A percentile compares a stretch with the other conserved stretches of the same genome.
These are phyloP conservation scores for Talaromyces sp. DNA, from an alignment of 2,329 filamentous ascomycete genomes.

Conservation along the genomic window DNA sequence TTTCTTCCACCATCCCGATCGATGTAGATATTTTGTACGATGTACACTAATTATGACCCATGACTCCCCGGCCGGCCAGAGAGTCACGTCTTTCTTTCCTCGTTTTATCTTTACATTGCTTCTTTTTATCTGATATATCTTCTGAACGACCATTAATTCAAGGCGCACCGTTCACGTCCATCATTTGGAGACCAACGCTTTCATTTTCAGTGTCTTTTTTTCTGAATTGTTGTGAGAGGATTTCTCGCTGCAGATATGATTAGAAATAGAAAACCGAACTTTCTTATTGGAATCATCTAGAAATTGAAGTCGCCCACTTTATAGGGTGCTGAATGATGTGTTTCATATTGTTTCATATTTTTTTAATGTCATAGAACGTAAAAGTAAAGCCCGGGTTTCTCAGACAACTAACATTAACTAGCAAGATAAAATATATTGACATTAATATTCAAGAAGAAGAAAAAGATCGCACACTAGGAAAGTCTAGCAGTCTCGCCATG, in stretches of 20 bases:
- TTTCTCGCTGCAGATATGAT: background rate
- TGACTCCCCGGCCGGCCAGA: background rate
- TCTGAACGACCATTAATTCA: background rate
- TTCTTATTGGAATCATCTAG: background rate
- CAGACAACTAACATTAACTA: background rate
- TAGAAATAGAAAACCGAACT: background rate
- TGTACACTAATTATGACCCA: conserved; percentile 5
- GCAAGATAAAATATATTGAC: background rate
- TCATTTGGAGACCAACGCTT: background rate
- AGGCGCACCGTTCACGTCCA: background rate
- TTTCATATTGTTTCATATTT: background rate
- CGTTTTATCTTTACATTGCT: background rate
- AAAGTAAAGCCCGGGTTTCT: background rate
- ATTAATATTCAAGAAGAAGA: background rate
- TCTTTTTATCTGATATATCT: background rate
- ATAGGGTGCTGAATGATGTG: no score
- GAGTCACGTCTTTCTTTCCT: conserved; percentile 2
- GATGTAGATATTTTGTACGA: conserved; percentile 7
- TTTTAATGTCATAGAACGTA: background rate
- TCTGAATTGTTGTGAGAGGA: background rate
- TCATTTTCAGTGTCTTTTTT: background rate
- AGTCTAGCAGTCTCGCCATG: background rate
- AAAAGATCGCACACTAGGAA: background rate
- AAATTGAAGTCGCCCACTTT: background rate
- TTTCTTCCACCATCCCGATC: background rate